Conservation (phyloP, 108 stramenopile species). For the Parietichytrium sp. region DNA sequence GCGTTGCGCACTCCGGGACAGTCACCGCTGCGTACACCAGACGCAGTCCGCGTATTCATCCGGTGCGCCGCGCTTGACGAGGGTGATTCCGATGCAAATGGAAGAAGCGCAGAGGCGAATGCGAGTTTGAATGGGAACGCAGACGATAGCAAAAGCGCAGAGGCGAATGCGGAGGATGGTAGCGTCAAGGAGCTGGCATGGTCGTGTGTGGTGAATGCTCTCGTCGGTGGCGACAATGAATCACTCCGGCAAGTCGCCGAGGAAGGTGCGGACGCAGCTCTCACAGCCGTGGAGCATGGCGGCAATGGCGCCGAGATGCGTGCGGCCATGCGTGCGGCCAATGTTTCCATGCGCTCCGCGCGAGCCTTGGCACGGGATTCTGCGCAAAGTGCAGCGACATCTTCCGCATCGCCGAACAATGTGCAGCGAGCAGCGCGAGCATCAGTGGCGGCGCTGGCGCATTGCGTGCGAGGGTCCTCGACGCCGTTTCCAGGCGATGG, state of each 20-base stretch:
- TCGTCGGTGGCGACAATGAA: neutral
- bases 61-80: no score
- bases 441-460: neutral
- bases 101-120: no score
- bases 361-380: neutral
- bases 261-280: neutral
- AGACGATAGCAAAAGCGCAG: no score
- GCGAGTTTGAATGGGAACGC: no score
- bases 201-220: constrained; percentile 5
- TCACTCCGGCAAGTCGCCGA: neutral
- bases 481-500: neutral
- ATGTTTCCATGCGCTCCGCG: neutral
- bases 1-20: no score
- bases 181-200: neutral
- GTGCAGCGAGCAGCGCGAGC: neutral
- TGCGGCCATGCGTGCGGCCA: neutral
- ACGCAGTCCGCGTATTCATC: no score
- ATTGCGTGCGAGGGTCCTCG: constrained; percentile 17
- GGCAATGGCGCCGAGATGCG: neutral
- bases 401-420: neutral
- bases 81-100: no score
- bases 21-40: no score
- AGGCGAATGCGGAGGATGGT: neutral
- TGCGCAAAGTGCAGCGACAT: neutral
- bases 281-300: neutral